These are phyloP conservation scores for Favolaschia claudopus DNA, from an alignment of 768 basidiomycete species.

Conservation along the genomic window DNA sequence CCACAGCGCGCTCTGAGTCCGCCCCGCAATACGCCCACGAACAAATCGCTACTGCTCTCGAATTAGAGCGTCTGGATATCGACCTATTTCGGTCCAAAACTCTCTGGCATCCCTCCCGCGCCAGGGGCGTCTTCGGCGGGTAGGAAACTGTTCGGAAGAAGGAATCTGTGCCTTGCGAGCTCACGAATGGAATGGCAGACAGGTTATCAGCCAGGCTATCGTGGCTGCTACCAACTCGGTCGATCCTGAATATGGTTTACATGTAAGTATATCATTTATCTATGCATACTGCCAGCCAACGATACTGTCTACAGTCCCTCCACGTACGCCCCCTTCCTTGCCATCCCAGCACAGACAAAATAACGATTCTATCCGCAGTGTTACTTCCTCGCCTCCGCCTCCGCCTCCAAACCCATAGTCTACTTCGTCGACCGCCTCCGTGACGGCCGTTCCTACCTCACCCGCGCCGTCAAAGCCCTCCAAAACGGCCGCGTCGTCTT, in stretches of 20 bases:
- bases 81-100: constrained; percentile 83
- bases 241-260: constrained; percentile 65
- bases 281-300: neutral
- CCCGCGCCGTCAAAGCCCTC: constrained; percentile 67
- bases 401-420: constrained; percentile 74
- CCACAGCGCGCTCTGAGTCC: neutral
- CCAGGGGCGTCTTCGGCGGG: constrained; percentile 86
- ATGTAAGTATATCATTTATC: constrained; percentile 60
- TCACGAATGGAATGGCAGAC: constrained; percentile 39
- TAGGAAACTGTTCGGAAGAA: constrained; percentile 30
- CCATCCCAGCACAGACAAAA: neutral
- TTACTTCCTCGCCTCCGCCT: constrained; percentile 82
- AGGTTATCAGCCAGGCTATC: constrained; percentile 88
- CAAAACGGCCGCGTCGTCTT: constrained; percentile 58
- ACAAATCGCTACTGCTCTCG: constrained; percentile 75
- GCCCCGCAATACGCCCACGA: constrained; percentile 43
- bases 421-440: constrained; percentile 82
- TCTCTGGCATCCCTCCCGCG: constrained; percentile 65
- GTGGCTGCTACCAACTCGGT: constrained; percentile 84
- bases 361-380: constrained; percentile 58
- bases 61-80: constrained; percentile 79
- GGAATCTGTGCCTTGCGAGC: neutral
- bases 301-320: constrained; percentile 22
- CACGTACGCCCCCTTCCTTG: constrained; percentile 17
- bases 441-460: constrained; percentile 77